phyloP scores from a whole-genome alignment of 805 yeast species.

The Saccharomyces mikatae region DNA sequence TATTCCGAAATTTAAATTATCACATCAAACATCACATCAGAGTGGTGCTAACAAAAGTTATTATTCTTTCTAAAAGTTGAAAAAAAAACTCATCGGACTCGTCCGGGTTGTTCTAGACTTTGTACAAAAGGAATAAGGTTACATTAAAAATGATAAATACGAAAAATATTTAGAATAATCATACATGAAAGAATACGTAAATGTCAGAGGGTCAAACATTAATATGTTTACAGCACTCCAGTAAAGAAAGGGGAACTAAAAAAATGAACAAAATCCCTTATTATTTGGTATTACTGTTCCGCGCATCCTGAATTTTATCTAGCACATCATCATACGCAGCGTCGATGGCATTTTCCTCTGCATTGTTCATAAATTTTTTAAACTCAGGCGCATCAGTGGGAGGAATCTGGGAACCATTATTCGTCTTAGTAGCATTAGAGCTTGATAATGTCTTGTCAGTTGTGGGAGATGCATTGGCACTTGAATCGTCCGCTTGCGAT shows the following conservation, averaged over 20 bases:
- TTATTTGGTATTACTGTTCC: conserved; percentile 10
- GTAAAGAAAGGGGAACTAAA: neutral
- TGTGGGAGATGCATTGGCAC: neutral
- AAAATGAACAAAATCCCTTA: neutral
- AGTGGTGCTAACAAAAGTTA: neutral
- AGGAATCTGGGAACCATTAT: conserved; percentile 1
- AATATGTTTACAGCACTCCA: neutral
- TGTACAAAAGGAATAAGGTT: neutral
- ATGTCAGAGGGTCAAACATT: neutral
- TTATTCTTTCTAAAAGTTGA: neutral
- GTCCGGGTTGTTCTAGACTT: neutral
- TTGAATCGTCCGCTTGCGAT: neutral
- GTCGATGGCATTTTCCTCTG: conserved; percentile 27
- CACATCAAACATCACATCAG: neutral
- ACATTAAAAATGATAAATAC: neutral
- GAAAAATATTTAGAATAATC: neutral
- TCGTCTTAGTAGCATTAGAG: neutral
- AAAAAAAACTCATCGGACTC: neutral
- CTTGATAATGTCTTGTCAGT: neutral
- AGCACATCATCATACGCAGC: conserved; percentile 36
- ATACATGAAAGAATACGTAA: neutral
- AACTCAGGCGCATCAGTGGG: conserved; percentile 1
- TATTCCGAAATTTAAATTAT: neutral
- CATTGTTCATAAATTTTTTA: conserved; percentile 6
- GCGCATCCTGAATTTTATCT: conserved; percentile 32